Evolutionary conservation across 2,329 filamentous ascomycete genomes (phyloP), one percentile per base, ranked within the genome.

Genomic region (Stemphylium beticola): DNA sequence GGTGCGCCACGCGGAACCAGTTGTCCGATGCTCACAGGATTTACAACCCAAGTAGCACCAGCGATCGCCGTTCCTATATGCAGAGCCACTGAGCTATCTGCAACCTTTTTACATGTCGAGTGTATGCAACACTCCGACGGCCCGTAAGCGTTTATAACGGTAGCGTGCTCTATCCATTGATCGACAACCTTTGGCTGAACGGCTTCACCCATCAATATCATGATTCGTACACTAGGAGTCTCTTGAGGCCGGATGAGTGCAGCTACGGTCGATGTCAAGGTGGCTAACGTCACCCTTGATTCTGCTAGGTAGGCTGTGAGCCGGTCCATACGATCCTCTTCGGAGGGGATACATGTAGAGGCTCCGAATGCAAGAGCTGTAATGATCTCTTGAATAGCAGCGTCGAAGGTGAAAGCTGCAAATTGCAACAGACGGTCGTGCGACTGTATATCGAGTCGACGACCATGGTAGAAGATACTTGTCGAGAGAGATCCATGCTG

Each of bases 221-320:
- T 65, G 0, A 71, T 73, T 48, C 70, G 74, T 26, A 82, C 57
- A 0, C 65, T 71, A 1, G 78, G 76, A 1, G 82, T 71, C 7
- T 60, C 66, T 39, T 75, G 67, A 0, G 77, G 77, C 4, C 76
- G 66, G 1, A 83, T 47, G 0, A 76, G 74, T 14, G 73, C 71
- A 0, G 83, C 82, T 11, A 88, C 77, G 0, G 83, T 77, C 1
- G 85, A 82, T 0, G 85, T 87, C 57, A 86, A n/a, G n/a, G n/a
- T n/a, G n/a, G n/a, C n/a, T n/a, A n/a, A n/a, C n/a, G n/a, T n/a
- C n/a, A n/a, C n/a, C n/a, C n/a, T n/a, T n/a, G n/a, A n/a, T n/a
- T n/a, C n/a, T n/a, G n/a, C n/a, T n/a, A n/a, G n/a, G n/a, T n/a
- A n/a, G n/a, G n/a, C n/a, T n/a, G n/a, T n/a, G n/a, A n/a, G n/a